These are phyloP conservation scores for Talaromyces liani DNA, from an alignment of 495 filamentous ascomycete species.

Conservation along the genomic window DNA sequence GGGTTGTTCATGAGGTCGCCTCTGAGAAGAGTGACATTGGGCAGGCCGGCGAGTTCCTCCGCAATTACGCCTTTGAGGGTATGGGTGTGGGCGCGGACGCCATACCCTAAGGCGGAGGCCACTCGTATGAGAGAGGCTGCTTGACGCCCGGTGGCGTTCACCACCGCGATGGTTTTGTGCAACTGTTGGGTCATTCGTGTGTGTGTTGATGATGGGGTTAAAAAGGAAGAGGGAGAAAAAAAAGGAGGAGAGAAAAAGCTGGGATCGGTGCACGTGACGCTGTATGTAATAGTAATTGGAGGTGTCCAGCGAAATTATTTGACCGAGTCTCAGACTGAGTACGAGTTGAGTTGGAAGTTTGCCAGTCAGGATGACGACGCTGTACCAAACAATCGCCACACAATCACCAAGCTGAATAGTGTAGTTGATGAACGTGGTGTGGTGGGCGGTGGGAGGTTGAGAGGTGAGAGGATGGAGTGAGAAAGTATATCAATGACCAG, in stretches of 20 bases:
- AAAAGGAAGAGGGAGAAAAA: constrained; percentile 6
- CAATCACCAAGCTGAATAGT: neutral
- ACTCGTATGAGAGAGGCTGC: constrained; percentile 89
- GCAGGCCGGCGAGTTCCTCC: constrained; percentile 68
- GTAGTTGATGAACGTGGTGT: neutral
- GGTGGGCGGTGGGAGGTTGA: neutral
- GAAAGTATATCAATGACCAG: too few relatives aligned
- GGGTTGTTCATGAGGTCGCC: constrained; percentile 70
- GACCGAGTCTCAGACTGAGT: too few relatives aligned
- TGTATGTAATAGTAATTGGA: constrained; percentile 7
- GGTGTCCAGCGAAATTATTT: neutral
- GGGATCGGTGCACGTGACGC: constrained; percentile 8
- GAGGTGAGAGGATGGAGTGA: too few relatives aligned
- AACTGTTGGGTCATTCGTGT: constrained; percentile 36
- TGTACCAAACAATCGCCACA: neutral
- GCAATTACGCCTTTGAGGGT: constrained; percentile 76
- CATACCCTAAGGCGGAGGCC: constrained; percentile 83
- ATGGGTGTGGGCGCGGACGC: constrained; percentile 81
- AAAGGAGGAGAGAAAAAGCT: constrained; percentile 9
- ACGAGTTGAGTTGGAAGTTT: neutral
- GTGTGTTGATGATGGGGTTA: constrained; percentile 4
- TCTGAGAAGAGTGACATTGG: constrained; percentile 76
- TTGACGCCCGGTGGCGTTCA: constrained; percentile 89
- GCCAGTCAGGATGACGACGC: neutral
- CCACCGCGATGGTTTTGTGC: constrained; percentile 77